Base-by-base conservation (phyloP, 2,329 filamentous ascomycete species). In the Hawksworthiomyces lignivorus region DNA sequence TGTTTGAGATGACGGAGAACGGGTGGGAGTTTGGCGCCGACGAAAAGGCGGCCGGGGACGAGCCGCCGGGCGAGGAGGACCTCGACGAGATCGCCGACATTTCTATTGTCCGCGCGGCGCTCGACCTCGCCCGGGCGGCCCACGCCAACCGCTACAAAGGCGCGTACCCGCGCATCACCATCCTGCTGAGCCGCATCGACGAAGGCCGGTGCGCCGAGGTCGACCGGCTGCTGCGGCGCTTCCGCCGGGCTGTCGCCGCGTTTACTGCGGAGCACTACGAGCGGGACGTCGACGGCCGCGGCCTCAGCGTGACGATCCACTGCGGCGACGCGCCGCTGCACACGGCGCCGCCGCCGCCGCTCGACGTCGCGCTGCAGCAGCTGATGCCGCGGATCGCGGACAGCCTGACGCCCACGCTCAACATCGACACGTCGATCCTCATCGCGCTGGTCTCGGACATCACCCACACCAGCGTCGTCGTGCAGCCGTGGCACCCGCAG, bases 391-490 rank as follows among this genome's bases (percentile, higher is more conserved):
- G 50, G 4, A 44, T 54, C 8, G 49, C 54, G 24, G 42, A 48
- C 20, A 39, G 43, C 2, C 37, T 61, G 14, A 57, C 55, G 2
- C 32, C 50, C 0, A 66, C 61, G 0, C 55, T 81, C 21, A 80
- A 82, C 52, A 69, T 82, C 42, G 79, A 82, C 57, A 80, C 77
- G 41, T 87, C 83, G 2, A 75, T 87, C 35, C 69, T 89, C 6
- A 71, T 89, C 5, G 83, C 82, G 5, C 64, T 88, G 3, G 74
- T 82, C 2, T 87, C 83, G 0, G 84, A 89, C 52, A 77, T 88
- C 20, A 83, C 80, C 2, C 82, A 88, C 55, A 53, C 54, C 5
- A 45, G 50, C 7, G 59, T 69, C 5, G 37, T 51, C 1, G 50
- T 56, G 22, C 56, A 66, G 44, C 53, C 61, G 2, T 63, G 63